A percentile compares a stretch with the other conserved stretches of the same genome.
These are phyloP conservation scores for Echites panduratus DNA, from an alignment of 257 asterid genomes.

Conservation along the genomic window DNA sequence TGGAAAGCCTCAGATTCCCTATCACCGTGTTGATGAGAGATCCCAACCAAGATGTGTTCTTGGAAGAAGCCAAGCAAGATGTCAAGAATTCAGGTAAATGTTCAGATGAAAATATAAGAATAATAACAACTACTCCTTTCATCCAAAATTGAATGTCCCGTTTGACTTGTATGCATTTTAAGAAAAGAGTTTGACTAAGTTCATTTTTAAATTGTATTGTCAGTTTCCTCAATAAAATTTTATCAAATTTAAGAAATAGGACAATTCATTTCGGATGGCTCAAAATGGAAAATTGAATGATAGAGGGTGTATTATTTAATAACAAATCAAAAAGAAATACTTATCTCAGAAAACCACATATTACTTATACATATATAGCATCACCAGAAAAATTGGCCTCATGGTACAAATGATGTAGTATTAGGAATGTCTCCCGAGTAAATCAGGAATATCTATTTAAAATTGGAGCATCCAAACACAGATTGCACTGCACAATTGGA, in stretches of 20 bases:
- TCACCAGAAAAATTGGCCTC: background rate
- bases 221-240: too few species aligned
- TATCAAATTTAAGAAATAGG: too few species aligned
- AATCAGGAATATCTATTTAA: background rate
- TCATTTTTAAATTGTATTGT: too few species aligned
- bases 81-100: slow-evolving; percentile 5
- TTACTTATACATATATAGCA: background rate
- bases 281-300: too few species aligned
- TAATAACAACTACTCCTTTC: background rate
- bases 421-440: background rate
- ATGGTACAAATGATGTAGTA: too few species aligned
- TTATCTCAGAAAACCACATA: background rate
- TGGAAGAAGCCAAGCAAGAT: slow-evolving; percentile 22
- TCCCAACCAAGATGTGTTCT: slow-evolving; percentile 96
- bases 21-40: slow-evolving; percentile 90
- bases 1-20: slow-evolving; percentile 94
- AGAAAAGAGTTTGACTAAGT: too few species aligned
- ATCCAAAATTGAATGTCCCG: too few species aligned
- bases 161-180: too few species aligned
- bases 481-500: background rate
- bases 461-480: background rate
- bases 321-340: background rate
- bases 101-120: background rate
- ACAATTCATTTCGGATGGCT: too few species aligned
- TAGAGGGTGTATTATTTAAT: background rate